These are phyloP conservation scores for Russula sp. DNA, from an alignment of 768 basidiomycete species.

Conservation along the genomic window DNA sequence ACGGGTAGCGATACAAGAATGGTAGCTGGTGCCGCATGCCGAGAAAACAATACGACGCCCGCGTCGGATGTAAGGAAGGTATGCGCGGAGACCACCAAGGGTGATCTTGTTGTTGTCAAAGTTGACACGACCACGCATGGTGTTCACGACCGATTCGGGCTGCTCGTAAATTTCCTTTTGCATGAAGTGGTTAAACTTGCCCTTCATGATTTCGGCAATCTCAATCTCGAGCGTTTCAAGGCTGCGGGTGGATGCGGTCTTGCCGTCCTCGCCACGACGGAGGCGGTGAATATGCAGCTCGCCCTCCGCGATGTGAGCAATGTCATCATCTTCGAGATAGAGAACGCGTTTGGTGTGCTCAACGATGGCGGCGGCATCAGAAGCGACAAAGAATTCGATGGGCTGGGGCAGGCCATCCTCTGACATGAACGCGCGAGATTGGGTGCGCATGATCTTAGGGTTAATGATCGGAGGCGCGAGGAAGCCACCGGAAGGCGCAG, in stretches of 20 bases:
- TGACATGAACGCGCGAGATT: slow-evolving; percentile 97
- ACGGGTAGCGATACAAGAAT: slow-evolving; percentile 94
- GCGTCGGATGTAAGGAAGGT: slow-evolving; percentile 93
- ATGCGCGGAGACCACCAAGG: slow-evolving; percentile 91
- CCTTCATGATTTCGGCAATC: slow-evolving; percentile 99
- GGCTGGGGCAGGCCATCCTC: slow-evolving; percentile 98
- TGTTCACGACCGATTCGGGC: slow-evolving; percentile 99
- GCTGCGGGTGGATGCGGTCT: slow-evolving; percentile 73
- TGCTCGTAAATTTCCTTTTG: slow-evolving; percentile 99
- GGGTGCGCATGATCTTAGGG: slow-evolving; percentile 85
- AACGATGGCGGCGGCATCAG: slow-evolving; percentile 92
- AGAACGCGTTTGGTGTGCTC: slow-evolving; percentile 99
- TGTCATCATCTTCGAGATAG: slow-evolving; percentile 98
- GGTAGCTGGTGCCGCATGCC: slow-evolving; percentile 98
- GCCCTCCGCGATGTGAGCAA: slow-evolving; percentile 95
- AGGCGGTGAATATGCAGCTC: slow-evolving; percentile 99
- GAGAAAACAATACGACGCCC: slow-evolving; percentile 93
- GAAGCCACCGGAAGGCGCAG: slow-evolving; percentile 53
- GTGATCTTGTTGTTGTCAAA: slow-evolving; percentile 91
- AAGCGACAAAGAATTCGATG: slow-evolving; percentile 99
- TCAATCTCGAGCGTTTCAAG: slow-evolving; percentile 99
- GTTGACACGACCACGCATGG: slow-evolving; percentile 99
- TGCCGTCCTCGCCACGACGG: slow-evolving; percentile 78
- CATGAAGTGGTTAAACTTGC: slow-evolving; percentile 99
- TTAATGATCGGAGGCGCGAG: slow-evolving; percentile 64